phyloP scores from a whole-genome alignment of 2,329 filamentous ascomycete species.

The Trichophyton rubrum region DNA sequence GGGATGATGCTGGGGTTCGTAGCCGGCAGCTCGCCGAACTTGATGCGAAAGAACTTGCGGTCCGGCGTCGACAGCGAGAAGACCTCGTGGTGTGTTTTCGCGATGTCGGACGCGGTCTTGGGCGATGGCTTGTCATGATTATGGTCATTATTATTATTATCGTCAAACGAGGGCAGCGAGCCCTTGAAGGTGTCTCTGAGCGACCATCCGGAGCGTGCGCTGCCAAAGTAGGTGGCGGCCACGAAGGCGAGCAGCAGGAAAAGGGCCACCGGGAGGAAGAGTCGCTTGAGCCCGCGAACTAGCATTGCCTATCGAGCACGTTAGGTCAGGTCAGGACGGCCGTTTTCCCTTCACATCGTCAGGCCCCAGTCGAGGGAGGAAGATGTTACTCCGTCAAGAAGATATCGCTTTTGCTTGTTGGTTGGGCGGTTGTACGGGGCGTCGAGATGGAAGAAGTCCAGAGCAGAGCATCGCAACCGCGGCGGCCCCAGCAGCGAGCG shows the following conservation, averaged over 20 bases:
- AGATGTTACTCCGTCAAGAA: not conserved
- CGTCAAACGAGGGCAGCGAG: not conserved
- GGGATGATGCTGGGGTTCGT: conserved; percentile 49
- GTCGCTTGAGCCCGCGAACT: conserved; percentile 10
- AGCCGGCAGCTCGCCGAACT: conserved; percentile 32
- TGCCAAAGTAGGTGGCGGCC: not conserved
- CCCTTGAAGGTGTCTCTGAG: not conserved
- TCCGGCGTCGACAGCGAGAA: conserved; percentile 38
- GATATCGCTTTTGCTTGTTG: too few species aligned
- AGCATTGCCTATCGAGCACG: conserved; percentile 9
- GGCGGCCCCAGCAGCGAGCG: too few species aligned
- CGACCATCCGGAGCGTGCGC: not conserved
- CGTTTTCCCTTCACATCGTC: not conserved
- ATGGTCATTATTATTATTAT: too few species aligned
- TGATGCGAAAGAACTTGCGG: conserved; percentile 39
- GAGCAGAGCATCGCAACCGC: too few species aligned
- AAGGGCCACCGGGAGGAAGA: conserved; percentile 7
- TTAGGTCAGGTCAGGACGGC: not conserved
- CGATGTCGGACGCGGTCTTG: conserved; percentile 2
- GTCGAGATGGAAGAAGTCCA: too few species aligned
- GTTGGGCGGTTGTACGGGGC: too few species aligned
- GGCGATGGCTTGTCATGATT: too few species aligned
- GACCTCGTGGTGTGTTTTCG: conserved; percentile 23
- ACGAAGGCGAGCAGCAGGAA: conserved; percentile 9
- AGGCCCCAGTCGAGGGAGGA: not conserved